These are phyloP conservation scores for Mycena polygramma DNA, from an alignment of 768 basidiomycete species.

Conservation along the genomic window DNA sequence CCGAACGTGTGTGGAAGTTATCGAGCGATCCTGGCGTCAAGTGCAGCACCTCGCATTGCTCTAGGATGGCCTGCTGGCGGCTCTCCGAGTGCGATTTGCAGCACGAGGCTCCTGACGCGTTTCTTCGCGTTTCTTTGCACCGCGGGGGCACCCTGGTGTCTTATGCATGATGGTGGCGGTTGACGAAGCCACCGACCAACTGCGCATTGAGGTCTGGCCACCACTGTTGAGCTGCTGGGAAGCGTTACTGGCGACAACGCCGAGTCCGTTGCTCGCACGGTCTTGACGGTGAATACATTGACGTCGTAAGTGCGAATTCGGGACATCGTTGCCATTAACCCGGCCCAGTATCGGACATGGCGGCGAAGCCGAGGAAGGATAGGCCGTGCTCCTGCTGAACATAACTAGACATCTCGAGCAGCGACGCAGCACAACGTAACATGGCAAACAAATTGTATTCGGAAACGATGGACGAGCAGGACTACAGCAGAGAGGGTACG, in stretches of 20 bases:
- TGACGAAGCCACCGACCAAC: background rate
- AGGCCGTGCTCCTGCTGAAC: too few species aligned
- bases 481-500: background rate
- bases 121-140: background rate
- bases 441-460: background rate
- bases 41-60: slow-evolving; percentile 26
- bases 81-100: slow-evolving; percentile 3
- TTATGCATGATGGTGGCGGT: background rate
- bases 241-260: background rate
- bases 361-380: too few species aligned
- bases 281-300: too few species aligned
- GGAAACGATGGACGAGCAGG: background rate
- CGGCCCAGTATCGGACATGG: too few species aligned
- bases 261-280: too few species aligned
- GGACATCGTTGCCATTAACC: too few species aligned
- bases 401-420: background rate
- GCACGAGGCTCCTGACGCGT: slow-evolving; percentile 23
- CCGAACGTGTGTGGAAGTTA: too few species aligned
- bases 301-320: too few species aligned
- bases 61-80: slow-evolving; percentile 21
- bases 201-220: too few species aligned
- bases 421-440: background rate
- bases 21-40: slow-evolving; percentile 31
- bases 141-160: slow-evolving; percentile 9
- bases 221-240: too few species aligned